Evolutionary conservation across 768 basidiomycete genomes (phyloP).

Genomic region (Russula olivacea): DNA sequence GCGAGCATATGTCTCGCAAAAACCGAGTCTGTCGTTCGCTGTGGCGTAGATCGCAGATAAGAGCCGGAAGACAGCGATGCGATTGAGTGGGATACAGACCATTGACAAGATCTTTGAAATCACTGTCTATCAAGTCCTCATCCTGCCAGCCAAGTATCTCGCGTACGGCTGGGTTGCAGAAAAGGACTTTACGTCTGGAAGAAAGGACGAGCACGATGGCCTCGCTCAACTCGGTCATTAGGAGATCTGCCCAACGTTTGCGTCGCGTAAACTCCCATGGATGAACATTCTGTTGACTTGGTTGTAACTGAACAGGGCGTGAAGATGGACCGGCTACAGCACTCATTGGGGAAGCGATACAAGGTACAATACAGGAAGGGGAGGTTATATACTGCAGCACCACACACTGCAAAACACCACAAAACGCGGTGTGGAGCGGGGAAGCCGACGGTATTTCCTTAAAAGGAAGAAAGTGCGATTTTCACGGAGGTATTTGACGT

Average conservation of each 20-base stretch:
- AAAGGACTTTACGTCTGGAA: conserved; percentile 54
- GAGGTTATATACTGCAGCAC: background rate
- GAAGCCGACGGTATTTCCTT: conserved; percentile 17
- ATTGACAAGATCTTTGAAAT: conserved; percentile 60
- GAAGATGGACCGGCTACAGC: conserved; percentile 13
- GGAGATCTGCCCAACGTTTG: conserved; percentile 80
- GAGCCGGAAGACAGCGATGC: conserved; percentile 17
- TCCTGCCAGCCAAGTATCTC: conserved; percentile 77
- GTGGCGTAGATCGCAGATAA: background rate
- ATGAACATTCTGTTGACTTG: conserved; percentile 19
- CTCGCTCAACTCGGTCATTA: conserved; percentile 71
- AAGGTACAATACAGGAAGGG: background rate
- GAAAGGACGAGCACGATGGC: conserved; percentile 66
- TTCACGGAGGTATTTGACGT: conserved; percentile 1
- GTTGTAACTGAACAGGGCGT: conserved; percentile 7
- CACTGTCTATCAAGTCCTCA: conserved; percentile 61
- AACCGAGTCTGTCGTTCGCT: conserved; percentile 53
- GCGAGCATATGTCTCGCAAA: conserved; percentile 46
- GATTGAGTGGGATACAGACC: conserved; percentile 27
- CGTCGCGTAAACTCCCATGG: conserved; percentile 79
- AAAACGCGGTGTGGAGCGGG: conserved; percentile 9
- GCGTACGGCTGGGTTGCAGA: conserved; percentile 59
- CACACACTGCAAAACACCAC: too few species aligned
- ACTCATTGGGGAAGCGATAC: conserved; percentile 6
- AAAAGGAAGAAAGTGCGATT: conserved; percentile 16